Evolutionary conservation across 345 rosid genomes (phyloP).

Genomic region (Murraya koenigii): DNA sequence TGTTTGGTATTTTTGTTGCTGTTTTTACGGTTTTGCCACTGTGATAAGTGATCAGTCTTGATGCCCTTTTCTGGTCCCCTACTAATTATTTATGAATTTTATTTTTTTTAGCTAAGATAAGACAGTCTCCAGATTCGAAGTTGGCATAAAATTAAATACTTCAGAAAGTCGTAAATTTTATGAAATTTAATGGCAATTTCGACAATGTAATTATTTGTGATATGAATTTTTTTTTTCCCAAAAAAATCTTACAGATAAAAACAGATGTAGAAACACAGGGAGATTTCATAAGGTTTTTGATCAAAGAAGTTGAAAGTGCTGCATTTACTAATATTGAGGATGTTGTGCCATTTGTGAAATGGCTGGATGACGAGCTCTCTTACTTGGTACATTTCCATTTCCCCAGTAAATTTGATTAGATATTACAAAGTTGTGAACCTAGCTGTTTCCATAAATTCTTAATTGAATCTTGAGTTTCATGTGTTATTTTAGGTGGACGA

Average conservation of each 20-base stretch:
- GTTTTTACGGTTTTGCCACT: slow-evolving; percentile 44
- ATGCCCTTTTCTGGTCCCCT: slow-evolving; percentile 25
- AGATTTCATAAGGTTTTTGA: slow-evolving; percentile 83
- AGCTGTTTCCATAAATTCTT: not conserved
- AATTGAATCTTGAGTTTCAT: not conserved
- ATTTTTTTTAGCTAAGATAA: slow-evolving; percentile 27
- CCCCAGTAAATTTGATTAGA: not conserved
- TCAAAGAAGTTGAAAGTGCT: slow-evolving; percentile 83
- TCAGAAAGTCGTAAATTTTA: not conserved
- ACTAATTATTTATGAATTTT: slow-evolving; percentile 19
- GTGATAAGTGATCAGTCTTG: slow-evolving; percentile 24
- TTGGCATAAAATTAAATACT: not conserved
- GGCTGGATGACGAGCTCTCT: slow-evolving; percentile 96
- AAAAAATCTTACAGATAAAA: slow-evolving; percentile 56
- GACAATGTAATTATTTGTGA: not conserved
- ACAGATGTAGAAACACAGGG: slow-evolving; percentile 96
- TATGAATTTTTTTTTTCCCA: not conserved
- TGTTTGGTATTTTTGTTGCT: slow-evolving; percentile 14
- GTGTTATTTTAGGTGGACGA: slow-evolving; percentile 61
- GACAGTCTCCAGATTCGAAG: slow-evolving; percentile 33
- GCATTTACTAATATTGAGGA: slow-evolving; percentile 79
- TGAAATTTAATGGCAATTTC: slow-evolving; percentile 9
- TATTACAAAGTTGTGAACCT: not conserved
- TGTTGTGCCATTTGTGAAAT: slow-evolving; percentile 91
- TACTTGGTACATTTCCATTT: slow-evolving; percentile 47